Evolutionary conservation across 2,329 filamentous ascomycete genomes (phyloP), one percentile per base, ranked within the genome.

Genomic region (Colletotrichum euphorbiae): DNA sequence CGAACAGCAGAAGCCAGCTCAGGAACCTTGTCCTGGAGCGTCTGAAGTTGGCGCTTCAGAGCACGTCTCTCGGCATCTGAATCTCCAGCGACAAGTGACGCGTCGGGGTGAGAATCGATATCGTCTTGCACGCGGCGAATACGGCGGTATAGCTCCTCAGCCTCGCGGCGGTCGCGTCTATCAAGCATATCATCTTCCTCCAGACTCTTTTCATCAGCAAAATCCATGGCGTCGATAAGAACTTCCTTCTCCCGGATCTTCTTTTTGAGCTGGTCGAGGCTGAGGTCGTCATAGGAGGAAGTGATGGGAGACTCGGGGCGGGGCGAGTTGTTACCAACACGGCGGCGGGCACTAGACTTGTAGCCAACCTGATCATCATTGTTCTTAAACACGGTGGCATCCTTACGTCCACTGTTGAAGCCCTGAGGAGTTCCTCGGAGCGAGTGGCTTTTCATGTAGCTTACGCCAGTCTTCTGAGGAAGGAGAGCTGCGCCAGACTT

Each of bases 401-500:
- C 96, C 78, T 98, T 98, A 55, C 94, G 91, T 42, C 87, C 87
- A 50, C 82, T 82, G 50, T 83, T 84, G 55, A 85, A 81, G 2
- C 86, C 86, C 40, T 85, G 85, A 31, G 85, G 85, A 24, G 84
- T 84, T 15, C 89, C 88, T 65, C 90, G 89, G 84, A 99, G 97
- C 0, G 96, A 99, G 73, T 97, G 95, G 62, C 89, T 94, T 81
- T 99, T 99, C 74, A 98, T 87, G 75, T 98, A 98, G 81, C 95
- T 98, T 17, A 99, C 94, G n/a, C 96, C 96, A 11, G 96, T 98
- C 81, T 93, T 94, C 77, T 98, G 96, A 4, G 96, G 95, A 69
- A 98, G 89, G 69, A 99, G 83, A 73, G 94, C 92, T 8, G 95
- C 95, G 3, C 96, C 95, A 2, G 93, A 93, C 71, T 90, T 91